Base-by-base conservation (phyloP, 2,329 filamentous ascomycete genomes). In the Hymenoscyphus infarciens region DNA sequence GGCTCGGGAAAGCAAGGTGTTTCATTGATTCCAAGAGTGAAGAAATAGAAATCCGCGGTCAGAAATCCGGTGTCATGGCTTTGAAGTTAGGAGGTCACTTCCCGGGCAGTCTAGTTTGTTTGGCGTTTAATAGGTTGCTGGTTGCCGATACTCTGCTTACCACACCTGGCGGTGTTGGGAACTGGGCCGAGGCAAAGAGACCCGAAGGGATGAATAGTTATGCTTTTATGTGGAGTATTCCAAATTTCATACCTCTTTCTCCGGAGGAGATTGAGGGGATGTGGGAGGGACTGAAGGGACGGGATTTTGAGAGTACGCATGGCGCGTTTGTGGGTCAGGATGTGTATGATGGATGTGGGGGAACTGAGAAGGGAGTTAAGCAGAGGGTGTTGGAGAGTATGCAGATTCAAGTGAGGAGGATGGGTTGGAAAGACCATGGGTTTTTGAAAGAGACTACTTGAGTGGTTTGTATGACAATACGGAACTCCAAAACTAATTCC, bases 51-150 rank as follows among this genome's bases (percentile, higher is more conserved):
- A 70, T 83, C 19, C 56, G 49, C 1, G 59, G 72, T 6, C 61
- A 70, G 61, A 74, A 74, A 58, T 78, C 79, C 0, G 85, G 83
- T 0, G 80, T 87, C 3, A 82, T 78, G 35, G 85, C 83, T 0
- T 79, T 94, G 59, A 91, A 91, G 74, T 80, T 88, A 0, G 90
- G 90, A 0, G 91, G 91, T 0, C 91, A 96, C 77, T 95, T 95
- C 70, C 87, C 88, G 0, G 91, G 91, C 0, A 90, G 86, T 67
- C 76, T 89, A 63, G 85, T 92, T 2, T 72, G 90, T 64, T 81
- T 88, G 27, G 90, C 84, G 75, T 80, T 82, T 19, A 75, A 76
- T 0, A 81, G 80, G 56, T 75, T 95, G n/a, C 81, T 94, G 63
- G 82, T 92, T 62, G 90, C 91, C 5, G 91, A 96, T 75, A 91